Evolutionary conservation across 306 rosid genomes (phyloP).

Genomic region (Sicyos edulis): DNA sequence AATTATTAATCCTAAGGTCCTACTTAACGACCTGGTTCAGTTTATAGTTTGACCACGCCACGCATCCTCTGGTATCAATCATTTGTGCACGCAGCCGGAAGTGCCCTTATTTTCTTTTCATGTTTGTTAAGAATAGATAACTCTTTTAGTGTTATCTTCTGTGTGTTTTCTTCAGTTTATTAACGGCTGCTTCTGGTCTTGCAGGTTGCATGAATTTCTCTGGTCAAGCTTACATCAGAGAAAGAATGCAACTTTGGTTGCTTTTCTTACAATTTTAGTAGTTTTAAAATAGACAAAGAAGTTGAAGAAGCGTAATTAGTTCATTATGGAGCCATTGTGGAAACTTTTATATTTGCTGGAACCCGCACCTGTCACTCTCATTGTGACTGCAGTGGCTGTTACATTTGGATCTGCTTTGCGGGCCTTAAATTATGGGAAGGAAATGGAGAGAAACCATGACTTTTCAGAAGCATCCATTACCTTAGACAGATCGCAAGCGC

Average conservation of each 20-base stretch:
- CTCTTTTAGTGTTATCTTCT: neutral
- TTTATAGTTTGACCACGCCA: no score
- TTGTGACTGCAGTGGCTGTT: constrained; percentile 81
- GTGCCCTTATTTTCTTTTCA: neutral
- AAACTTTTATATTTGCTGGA: constrained; percentile 76
- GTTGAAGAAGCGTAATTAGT: constrained; percentile 9
- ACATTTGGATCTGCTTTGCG: constrained; percentile 94
- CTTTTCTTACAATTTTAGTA: constrained; percentile 15
- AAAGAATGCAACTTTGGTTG: constrained; percentile 56
- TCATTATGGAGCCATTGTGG: constrained; percentile 74
- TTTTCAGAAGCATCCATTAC: constrained; percentile 82
- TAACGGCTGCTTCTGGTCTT: constrained; percentile 16
- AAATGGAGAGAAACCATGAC: constrained; percentile 86
- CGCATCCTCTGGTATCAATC: neutral
- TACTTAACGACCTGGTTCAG: no score
- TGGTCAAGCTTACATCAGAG: constrained; percentile 34
- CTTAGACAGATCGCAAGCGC: constrained; percentile 82
- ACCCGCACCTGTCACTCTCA: constrained; percentile 80
- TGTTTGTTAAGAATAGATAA: neutral
- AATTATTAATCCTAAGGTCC: neutral
- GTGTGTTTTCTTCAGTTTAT: neutral
- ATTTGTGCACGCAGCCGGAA: neutral
- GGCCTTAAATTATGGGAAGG: constrained; percentile 86
- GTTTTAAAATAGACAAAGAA: constrained; percentile 22
- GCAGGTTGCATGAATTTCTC: constrained; percentile 75